Conservation (phyloP, 305 asterid species). For the Fraxinus sp. region DNA sequence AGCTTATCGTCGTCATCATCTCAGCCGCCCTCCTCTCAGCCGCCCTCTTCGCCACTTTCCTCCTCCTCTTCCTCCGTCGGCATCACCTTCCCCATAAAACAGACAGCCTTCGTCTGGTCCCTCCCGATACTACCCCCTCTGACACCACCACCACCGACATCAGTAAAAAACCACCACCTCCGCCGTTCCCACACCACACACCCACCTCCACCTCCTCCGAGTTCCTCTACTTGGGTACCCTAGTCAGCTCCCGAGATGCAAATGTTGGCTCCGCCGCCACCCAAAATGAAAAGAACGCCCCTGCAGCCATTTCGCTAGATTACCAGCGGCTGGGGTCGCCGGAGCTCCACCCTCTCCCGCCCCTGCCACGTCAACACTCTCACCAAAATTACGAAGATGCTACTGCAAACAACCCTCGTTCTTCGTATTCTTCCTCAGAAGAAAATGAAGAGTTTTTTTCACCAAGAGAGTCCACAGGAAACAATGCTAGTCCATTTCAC, state of each 20-base stretch:
- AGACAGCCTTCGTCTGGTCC: constrained; percentile 44
- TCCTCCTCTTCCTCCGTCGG: constrained; percentile 33
- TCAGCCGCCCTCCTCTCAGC: constrained; percentile 31
- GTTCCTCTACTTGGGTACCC: constrained; percentile 39
- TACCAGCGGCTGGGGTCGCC: constrained; percentile 66
- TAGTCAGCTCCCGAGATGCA: constrained; percentile 42
- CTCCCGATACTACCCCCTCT: constrained; percentile 42
- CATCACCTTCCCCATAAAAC: constrained; percentile 23
- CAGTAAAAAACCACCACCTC: constrained; percentile 25
- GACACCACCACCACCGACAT: constrained; percentile 21
- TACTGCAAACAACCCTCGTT: not conserved
- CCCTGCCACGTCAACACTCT: constrained; percentile 68
- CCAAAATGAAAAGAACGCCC: constrained; percentile 25
- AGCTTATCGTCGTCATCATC: constrained; percentile 34
- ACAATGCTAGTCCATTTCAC: constrained; percentile 34
- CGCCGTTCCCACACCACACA: constrained; percentile 19
- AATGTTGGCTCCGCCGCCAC: constrained; percentile 20
- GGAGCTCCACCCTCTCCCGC: constrained; percentile 85
- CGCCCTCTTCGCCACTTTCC: constrained; percentile 13
- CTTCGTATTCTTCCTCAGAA: constrained; percentile 22
- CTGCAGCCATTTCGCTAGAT: constrained; percentile 12
- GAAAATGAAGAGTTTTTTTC: constrained; percentile 58
- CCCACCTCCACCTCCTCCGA: constrained; percentile 35
- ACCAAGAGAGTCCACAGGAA: constrained; percentile 57
- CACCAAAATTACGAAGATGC: constrained; percentile 23